Evolutionary conservation across 2,329 filamentous ascomycete genomes (phyloP), one percentile per base, ranked within the genome.

Genomic region (Thelonectria discophora): DNA sequence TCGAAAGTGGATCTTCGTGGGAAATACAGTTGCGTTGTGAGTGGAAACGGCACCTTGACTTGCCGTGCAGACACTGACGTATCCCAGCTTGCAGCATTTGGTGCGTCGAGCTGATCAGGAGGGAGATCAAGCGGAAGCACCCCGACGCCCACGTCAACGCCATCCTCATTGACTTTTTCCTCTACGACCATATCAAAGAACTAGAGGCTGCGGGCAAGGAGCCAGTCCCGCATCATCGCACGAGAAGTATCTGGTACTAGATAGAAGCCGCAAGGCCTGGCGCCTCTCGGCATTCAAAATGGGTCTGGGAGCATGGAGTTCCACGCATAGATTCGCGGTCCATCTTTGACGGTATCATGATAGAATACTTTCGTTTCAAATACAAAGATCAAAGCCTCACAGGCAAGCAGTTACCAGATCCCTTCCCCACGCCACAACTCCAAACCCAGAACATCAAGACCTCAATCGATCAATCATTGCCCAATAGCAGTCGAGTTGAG

Each of bases 181-280:
- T 99, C 57, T 99, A 99, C 74, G 95, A 99, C 78, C 88, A 90
- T 17, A 93, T 95, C 79, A 99, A 98, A 76, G 90, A 93, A 73
- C 77, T 91, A 74, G 94, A 98, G 76, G 81, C 79, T 1, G 75
- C 81, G 66, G 81, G 88, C 54, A 76, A 82, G 57, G 86, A 88
- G 73, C 82, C 80, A 42, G 69, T 78, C 49, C 92, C 92, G 5
- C 93, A 97, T 78, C 94, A 97, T 78, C 85, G 94, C 65, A 97
- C 94, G 45, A 86, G 94, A 74, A 96, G 93, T 73, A 97, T 97
- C 64, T 97, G 94, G 94, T 97, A 97, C 77, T 97, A 78, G 65
- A 64, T 27, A 57, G 45, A 56, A 40, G 55, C 56, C 60, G 45
- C 60, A 15, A 64, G 63, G 52, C 58, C 32, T 37, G 12, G 30